Evolutionary conservation across 305 asterid species (phyloP).

Genomic region (Rubia balearica): DNA sequence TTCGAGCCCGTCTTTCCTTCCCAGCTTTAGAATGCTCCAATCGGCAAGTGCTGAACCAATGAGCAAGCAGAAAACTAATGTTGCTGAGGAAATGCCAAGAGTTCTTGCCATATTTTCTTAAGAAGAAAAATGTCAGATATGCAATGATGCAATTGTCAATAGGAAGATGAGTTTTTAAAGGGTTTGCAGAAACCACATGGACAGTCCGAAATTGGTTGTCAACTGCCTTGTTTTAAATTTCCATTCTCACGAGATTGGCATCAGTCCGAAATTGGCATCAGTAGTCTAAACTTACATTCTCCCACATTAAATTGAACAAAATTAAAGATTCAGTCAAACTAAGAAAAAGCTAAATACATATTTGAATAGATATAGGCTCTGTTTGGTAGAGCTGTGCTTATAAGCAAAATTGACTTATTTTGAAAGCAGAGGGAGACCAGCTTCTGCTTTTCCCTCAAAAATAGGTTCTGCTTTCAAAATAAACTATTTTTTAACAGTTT

Average conservation of each 20-base stretch:
- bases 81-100: slow-evolving; percentile 21
- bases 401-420: too few species aligned
- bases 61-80: slow-evolving; percentile 19
- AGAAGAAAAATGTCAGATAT: neutral
- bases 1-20: slow-evolving; percentile 24
- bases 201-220: slow-evolving; percentile 23
- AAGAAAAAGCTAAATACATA: too few species aligned
- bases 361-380: too few species aligned
- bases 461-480: too few species aligned
- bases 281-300: too few species aligned
- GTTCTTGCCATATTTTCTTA: slow-evolving; percentile 29
- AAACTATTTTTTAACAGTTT: too few species aligned
- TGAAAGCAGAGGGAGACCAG: too few species aligned
- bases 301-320: too few species aligned
- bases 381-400: too few species aligned
- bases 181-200: slow-evolving; percentile 28
- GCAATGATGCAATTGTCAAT: neutral
- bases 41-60: slow-evolving; percentile 36
- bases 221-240: slow-evolving; percentile 9
- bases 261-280: too few species aligned
- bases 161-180: slow-evolving; percentile 2
- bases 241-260: neutral
- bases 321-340: too few species aligned
- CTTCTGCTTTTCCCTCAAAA: too few species aligned
- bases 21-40: slow-evolving; percentile 54